Base-by-base conservation (phyloP, 2,329 filamentous ascomycete species). In the Penicillium expansum region DNA sequence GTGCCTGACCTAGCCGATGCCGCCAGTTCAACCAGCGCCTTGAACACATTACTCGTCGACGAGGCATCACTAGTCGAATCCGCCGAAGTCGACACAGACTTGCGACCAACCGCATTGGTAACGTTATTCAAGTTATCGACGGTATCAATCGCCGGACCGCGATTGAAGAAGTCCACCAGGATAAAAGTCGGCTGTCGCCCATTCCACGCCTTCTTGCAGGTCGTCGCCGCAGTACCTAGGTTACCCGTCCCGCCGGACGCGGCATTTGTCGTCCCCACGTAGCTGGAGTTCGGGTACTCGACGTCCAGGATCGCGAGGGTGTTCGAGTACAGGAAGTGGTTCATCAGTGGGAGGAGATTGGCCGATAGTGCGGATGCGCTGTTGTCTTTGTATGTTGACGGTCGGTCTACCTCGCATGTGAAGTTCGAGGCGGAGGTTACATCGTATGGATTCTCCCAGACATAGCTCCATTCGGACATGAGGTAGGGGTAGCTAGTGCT, bases 161-260 rank as follows among this genome's bases (percentile, higher is more conserved):
- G 80, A 70, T 90, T 87, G 72, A 87, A 92, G 72, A 91, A 93
- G 73, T 95, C 90, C 1, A 93, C 89, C 10, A 94, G 80, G 20
- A 91, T 81, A 65, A 91, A 92, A 3, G 81, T 86, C n/a, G 90
- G 89, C 48, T 80, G 77, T 29, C 76, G 73, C n/a, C 82, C 81
- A 78, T 87, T 48, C 51, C 60, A 93, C 59, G 84, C 74, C 3
- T 64, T 68, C 51, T 76, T 74, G 71, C 85, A 92, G 56, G 71
- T 71, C 42, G 76, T 70, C 33, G 83, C 83, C 27, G 77, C 63
- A 10, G 68, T 67, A 7, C 80, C 80, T 33, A 84, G 68, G 43
- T 78, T 79, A 8, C 89, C 89, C 0, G 71, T 71, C 3, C 75
- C 77, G 3, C 82, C 85, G 11, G 75, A 79, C 9, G 86, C 77